Base-by-base conservation (phyloP, 192 early-diverging fungal genomes). In the Cetraspora pellucida region DNA sequence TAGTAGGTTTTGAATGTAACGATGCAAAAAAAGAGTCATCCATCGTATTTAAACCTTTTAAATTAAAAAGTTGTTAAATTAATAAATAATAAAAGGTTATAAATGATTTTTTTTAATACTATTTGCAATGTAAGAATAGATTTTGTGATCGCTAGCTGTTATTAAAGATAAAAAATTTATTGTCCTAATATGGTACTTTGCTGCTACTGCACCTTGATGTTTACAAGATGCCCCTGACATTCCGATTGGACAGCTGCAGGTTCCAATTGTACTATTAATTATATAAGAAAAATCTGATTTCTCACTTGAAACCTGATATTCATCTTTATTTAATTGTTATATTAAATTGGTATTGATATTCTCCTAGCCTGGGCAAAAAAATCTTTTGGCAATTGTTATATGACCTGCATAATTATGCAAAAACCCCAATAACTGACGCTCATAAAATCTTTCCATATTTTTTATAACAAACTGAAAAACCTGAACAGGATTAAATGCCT, bases 381-480 rank as follows among this genome's bases (percentile, higher is more conserved):
- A 66, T 21, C 37, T 10, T 31, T 44, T 66, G 37, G 64, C 31
- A 13, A 66, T 46, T n/a, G n/a, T n/a, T n/a, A 66, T 11, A 21
- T 14, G 23, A 16, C 64, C 64, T 19, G 31, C 8, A 65, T 65
- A 28, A 10, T 65, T 65, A 14, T 65, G 17, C n/a, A 28, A 7
- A 65, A 65, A 28, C 31, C 5, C 31, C 30, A 65, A 28, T 13
- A 30, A 44, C 30, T 28, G 0, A 9, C 31, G n/a, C 13, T 65
- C 63, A 44, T 43, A 43, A 10, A 65, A 65, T 43, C 30, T 28
- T 13, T 65, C 63, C 27, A 65, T 65, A n/a, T 6, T 65, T 23
- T 16, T 23, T 25, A 64, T 37, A 23, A 65, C 28, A 65, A 65
- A 65, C 23, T 27, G 63, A 65, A 66, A 37, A 31, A 37, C 64